phyloP scores from a whole-genome alignment of 2,329 filamentous ascomycete species.

The Pyricularia pennisetigena region DNA sequence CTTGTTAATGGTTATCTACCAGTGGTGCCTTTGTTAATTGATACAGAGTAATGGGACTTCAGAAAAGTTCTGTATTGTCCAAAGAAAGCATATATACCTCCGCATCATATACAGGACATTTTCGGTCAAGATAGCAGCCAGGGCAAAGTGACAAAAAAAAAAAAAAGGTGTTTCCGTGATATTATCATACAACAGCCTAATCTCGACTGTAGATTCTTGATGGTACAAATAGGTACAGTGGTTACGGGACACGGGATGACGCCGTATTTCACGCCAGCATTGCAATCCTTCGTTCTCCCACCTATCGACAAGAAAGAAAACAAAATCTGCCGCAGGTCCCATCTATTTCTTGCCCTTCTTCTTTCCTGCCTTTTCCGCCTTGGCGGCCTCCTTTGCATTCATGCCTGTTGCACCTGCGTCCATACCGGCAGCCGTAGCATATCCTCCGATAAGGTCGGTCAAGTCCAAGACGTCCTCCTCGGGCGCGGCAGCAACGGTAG shows the following conservation, averaged over 20 bases:
- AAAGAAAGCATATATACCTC: neutral
- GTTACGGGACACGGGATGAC: neutral
- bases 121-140: neutral
- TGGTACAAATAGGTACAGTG: neutral
- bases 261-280: neutral
- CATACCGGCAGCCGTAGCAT: constrained; percentile 29
- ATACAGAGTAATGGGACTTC: neutral
- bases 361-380: constrained; percentile 23
- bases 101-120: neutral
- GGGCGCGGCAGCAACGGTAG: constrained; percentile 10
- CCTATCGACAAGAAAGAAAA: neutral
- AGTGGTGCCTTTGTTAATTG: neutral
- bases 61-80: neutral
- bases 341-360: constrained; percentile 31
- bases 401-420: constrained; percentile 22
- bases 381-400: constrained; percentile 28
- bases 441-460: constrained; percentile 42
- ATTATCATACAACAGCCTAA: neutral
- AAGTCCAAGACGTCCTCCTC: constrained; percentile 22
- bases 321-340: neutral
- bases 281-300: neutral
- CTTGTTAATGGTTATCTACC: neutral
- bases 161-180: neutral
- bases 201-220: neutral
- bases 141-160: neutral